Evolutionary conservation across 2,329 filamentous ascomycete species (phyloP).

Genomic region (Piedraia hortae): DNA sequence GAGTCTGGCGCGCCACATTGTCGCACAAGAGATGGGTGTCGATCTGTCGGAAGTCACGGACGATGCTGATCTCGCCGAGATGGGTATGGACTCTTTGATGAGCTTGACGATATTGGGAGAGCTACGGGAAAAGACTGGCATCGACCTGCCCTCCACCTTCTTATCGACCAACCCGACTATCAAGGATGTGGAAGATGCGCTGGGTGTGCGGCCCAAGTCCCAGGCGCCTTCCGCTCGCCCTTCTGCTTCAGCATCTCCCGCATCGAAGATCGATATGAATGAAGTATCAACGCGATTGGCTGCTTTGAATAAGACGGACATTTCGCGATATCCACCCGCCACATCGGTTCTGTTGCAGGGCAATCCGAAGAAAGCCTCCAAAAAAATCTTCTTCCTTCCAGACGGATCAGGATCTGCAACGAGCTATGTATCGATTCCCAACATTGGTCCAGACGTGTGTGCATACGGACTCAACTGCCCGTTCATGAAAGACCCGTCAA

Average conservation of each 20-base stretch:
- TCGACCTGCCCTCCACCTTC: conserved; percentile 25
- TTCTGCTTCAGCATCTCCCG: conserved; percentile 8
- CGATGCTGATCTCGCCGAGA: conserved; percentile 31
- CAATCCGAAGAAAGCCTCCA: conserved; percentile 26
- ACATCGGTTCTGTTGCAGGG: conserved; percentile 30
- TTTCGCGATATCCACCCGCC: conserved; percentile 20
- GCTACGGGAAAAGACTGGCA: conserved; percentile 23
- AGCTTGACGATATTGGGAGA: conserved; percentile 23
- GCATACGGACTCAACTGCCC: conserved; percentile 36
- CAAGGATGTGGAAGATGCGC: conserved; percentile 35
- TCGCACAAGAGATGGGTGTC: conserved; percentile 35
- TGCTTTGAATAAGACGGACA: conserved; percentile 13
- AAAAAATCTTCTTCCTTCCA: conserved; percentile 25
- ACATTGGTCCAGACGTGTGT: conserved; percentile 23
- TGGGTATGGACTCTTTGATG: conserved; percentile 28
- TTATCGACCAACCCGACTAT: conserved; percentile 33
- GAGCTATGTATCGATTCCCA: conserved; percentile 35
- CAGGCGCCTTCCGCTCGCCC: conserved; percentile 10
- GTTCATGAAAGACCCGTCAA: conserved; percentile 40
- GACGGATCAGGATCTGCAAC: conserved; percentile 32
- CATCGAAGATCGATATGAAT: conserved; percentile 15
- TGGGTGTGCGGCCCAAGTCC: conserved; percentile 25
- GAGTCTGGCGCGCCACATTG: conserved; percentile 21
- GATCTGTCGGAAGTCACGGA: conserved; percentile 27
- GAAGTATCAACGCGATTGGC: conserved; percentile 22